These are phyloP conservation scores for Spirogloea muscicola DNA, from an alignment of 139 green algal species.

Conservation along the genomic window DNA sequence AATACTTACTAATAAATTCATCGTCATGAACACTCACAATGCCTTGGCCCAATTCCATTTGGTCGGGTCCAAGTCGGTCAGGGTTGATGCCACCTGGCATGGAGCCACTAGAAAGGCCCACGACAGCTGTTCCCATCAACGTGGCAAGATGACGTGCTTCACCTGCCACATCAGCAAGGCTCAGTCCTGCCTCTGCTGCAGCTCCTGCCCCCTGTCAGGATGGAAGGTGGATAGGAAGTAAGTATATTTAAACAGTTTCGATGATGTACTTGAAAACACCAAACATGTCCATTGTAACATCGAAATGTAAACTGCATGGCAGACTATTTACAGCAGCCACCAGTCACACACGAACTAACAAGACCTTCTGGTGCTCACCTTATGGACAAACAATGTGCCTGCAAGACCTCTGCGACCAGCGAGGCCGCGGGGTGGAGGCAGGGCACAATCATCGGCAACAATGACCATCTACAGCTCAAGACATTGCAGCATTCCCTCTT, in stretches of 20 bases:
- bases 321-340: neutral
- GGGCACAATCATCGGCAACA: conserved; percentile 72
- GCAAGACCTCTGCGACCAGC: conserved; percentile 76
- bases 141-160: conserved; percentile 51
- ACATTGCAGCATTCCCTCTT: no score
- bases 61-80: neutral
- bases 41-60: conserved; percentile 22
- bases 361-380: conserved; percentile 47
- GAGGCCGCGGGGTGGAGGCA: conserved; percentile 54
- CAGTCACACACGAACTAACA: neutral
- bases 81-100: conserved; percentile 51
- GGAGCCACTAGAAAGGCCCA: conserved; percentile 63
- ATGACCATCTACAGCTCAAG: conserved; percentile 45
- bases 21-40: conserved; percentile 23
- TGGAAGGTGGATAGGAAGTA: neutral
- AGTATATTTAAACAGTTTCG: no score
- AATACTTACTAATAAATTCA: no score
- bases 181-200: conserved; percentile 57
- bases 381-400: conserved; percentile 78
- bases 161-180: conserved; percentile 57
- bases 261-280: no score
- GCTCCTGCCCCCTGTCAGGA: conserved; percentile 60
- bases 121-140: conserved; percentile 63
- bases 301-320: neutral
- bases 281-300: neutral